Conservation (phyloP, 2,329 filamentous ascomycete genomes). For the Neofusicoccum laricinum region DNA sequence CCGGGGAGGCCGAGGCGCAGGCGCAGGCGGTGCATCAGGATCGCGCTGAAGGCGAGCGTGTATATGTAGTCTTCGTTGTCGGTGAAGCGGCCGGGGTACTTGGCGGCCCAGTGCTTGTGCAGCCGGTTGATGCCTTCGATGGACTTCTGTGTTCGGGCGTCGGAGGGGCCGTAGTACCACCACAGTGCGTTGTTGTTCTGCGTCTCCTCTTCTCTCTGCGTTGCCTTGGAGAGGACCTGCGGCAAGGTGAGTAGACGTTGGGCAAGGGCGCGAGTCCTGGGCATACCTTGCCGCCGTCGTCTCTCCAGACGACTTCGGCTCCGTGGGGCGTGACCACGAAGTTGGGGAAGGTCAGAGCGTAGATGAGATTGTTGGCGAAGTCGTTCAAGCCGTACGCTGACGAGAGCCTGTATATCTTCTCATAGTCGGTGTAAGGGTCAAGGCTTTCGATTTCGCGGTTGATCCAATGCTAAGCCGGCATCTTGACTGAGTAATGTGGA, state of each 20-base stretch:
- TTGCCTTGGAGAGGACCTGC: background rate
- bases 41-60: background rate
- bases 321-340: slow-evolving; percentile 4
- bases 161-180: background rate
- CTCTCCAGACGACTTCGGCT: background rate
- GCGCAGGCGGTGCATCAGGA: background rate
- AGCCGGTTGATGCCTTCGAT: background rate
- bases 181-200: background rate
- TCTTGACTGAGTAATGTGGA: background rate
- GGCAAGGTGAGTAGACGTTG: background rate
- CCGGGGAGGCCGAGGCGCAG: background rate
- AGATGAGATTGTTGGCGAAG: slow-evolving; percentile 1
- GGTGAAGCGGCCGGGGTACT: background rate
- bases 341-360: slow-evolving; percentile 1
- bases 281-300: slow-evolving; percentile 4
- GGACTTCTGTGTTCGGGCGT: background rate
- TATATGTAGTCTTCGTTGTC: background rate
- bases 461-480: background rate
- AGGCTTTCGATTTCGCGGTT: background rate
- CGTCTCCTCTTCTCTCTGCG: background rate
- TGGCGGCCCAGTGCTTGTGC: background rate
- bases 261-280: background rate
- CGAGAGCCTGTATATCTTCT: background rate
- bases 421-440: background rate
- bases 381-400: background rate